Evolutionary conservation across 176 grass and related monocot species (phyloP).

Genomic region (Triticum aestivum): DNA sequence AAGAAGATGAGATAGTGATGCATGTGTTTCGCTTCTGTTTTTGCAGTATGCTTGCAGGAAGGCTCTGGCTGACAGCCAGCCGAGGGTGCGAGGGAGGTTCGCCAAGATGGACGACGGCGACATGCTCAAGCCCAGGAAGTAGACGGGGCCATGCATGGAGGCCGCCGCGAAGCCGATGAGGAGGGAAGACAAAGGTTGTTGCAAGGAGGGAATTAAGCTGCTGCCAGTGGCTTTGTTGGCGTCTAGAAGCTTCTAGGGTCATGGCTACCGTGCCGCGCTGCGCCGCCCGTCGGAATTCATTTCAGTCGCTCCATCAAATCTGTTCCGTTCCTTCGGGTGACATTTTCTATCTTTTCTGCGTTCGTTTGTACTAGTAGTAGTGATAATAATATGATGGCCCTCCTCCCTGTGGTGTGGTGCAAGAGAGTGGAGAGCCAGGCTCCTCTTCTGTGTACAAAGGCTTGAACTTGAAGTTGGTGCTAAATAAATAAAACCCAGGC

Average conservation of each 20-base stretch:
- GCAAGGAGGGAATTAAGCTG: neutral
- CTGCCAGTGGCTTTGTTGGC: conserved; percentile 12
- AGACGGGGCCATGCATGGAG: conserved; percentile 10
- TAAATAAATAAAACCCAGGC: neutral
- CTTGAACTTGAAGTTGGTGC: neutral
- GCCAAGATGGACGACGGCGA: conserved; percentile 86
- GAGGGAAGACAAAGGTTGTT: neutral
- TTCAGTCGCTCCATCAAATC: neutral
- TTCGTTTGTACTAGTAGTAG: neutral
- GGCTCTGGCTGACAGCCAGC: conserved; percentile 96
- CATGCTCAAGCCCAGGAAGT: conserved; percentile 50
- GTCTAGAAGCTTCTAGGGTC: conserved; percentile 31
- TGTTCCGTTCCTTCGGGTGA: neutral
- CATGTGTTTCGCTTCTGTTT: neutral
- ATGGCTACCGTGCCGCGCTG: neutral
- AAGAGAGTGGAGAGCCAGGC: neutral
- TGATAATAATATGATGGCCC: neutral
- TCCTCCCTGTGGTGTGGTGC: neutral
- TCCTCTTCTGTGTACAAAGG: neutral
- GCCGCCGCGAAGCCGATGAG: neutral
- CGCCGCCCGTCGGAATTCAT: neutral
- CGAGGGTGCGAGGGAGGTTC: conserved; percentile 93
- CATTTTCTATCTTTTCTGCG: neutral
- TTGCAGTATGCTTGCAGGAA: conserved; percentile 94
- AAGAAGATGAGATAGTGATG: neutral